Evolutionary conservation across 257 asterid species (phyloP), one percentile per base, ranked within the genome.

Genomic region (Solanum chaucha): DNA sequence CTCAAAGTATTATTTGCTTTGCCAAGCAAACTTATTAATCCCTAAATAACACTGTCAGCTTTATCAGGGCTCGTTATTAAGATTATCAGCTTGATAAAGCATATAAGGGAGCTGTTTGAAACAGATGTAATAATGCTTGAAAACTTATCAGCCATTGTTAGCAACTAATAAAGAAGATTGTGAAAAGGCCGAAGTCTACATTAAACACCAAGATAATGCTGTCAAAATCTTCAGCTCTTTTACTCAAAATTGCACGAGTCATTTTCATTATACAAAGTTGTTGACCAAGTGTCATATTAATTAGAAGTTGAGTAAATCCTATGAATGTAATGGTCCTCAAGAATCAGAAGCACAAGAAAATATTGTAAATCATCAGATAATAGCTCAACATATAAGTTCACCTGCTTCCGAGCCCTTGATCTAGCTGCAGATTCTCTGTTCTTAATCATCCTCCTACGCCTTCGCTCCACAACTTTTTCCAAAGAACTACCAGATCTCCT

Each of bases 381-480:
- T 44, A 44, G 68, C 44, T 80, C 67, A 80, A 80, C 85, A 80
- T 46, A 48, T 28, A 19, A 28, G 67, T 48, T 90, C 90, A 96
- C 99, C 98, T 97, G 99, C 92, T 97, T 97, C 87, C 94, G 84
- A 67, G 91, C 93, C 83, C 94, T 85, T 82, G 94, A 92, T 72
- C 94, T 88, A 84, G 94, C 93, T 84, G 94, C 93, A 86, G 94
- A 92, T 71, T 92, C 94, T 87, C 94, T 58, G 78, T 92, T 92
- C 86, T 92, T 92, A 32, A 92, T 92, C 94, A 92, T 92, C 73
- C 94, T 92, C 90, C 89, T 88, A 28, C 90, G 93, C 82, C 94
- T 89, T 83, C 94, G 83, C 90, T 92, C 94, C 36, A 90, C 94
- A 72, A 90, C 93, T 88, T 92, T 90, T 89, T 92, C 94, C 30